These are phyloP conservation scores for Harringtonia lauricola DNA, from an alignment of 2,329 filamentous ascomycete species.

Conservation along the genomic window DNA sequence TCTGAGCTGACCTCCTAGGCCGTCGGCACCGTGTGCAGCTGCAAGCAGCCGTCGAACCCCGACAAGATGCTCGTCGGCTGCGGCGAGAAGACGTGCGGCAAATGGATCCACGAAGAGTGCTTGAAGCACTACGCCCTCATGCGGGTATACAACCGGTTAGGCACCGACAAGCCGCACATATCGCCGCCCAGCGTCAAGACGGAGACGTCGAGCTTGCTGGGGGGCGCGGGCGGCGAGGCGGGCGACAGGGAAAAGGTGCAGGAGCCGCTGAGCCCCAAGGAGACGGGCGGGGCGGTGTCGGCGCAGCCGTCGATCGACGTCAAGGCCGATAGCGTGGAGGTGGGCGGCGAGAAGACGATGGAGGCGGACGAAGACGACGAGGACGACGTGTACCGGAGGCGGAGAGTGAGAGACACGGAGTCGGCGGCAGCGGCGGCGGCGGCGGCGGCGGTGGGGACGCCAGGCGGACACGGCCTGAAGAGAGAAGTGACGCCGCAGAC, in stretches of 20 bases:
- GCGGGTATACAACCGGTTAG: slow-evolving; percentile 37
- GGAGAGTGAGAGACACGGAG: too few relatives aligned
- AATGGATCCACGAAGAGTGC: slow-evolving; percentile 55
- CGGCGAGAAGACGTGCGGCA: slow-evolving; percentile 39
- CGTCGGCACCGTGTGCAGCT: slow-evolving; percentile 46
- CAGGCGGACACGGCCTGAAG: background rate
- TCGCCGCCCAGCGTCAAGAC: slow-evolving; percentile 21
- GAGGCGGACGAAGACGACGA: slow-evolving; percentile 26
- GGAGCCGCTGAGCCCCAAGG: slow-evolving; percentile 39
- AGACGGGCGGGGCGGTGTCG: slow-evolving; percentile 36
- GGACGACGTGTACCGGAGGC: slow-evolving; percentile 14
- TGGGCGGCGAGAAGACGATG: slow-evolving; percentile 20
- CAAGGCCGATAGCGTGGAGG: slow-evolving; percentile 30
- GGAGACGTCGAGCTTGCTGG: too few relatives aligned
- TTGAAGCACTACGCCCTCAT: slow-evolving; percentile 43
- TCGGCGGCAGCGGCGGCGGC: background rate
- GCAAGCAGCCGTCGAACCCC: slow-evolving; percentile 49
- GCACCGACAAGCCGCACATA: slow-evolving; percentile 37
- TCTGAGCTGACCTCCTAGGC: slow-evolving; percentile 23
- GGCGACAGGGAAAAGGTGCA: slow-evolving; percentile 23
- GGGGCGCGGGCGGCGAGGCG: too few relatives aligned
- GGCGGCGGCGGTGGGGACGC: background rate
- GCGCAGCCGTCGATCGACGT: slow-evolving; percentile 41
- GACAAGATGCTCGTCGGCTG: slow-evolving; percentile 50
- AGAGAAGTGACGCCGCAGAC: slow-evolving; percentile 5